Base-by-base conservation (phyloP, 2,329 filamentous ascomycete species). In the Corinectria fuckeliana region DNA sequence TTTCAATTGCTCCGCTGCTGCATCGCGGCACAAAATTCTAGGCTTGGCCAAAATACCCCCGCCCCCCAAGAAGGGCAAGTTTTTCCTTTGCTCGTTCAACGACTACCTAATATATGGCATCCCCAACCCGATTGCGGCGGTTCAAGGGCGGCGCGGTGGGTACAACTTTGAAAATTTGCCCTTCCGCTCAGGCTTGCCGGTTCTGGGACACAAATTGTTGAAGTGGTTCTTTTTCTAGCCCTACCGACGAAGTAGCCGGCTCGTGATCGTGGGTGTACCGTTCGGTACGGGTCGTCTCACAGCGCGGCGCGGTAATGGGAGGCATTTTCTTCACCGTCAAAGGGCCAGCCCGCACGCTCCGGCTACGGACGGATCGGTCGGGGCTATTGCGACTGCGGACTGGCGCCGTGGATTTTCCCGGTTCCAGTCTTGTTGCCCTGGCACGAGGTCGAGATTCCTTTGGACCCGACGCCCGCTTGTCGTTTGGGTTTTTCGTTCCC, bases 311-410 rank as follows among this genome's bases (percentile, higher is more conserved):
- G 25, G 18, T 9, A 8, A 18, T 11, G 25, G 16, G 42, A 45
- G 42, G 42, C 18, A 45, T 45, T 45, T 13, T 20, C 16, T 5
- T 45, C 23, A 26, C 41, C 10, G 14, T 52, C 25, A 21, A 26
- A 56, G 45, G 16, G 36, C 47, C 52, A 62, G 60, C 63, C n/a
- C n/a, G n/a, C 65, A 62, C 63, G 18, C 32, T 56, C 65, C 58
- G 53, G 48, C 36, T 25, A n/a, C 50, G 34, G 23, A 50, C 54
- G 55, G 60, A n/a, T n/a, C n/a, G 63, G n/a, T n/a, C n/a, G n/a
- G n/a, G 30, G 16, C 25, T 28, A 45, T 45, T 13, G 38, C 56
- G 21, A 51, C 42, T 41, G 10, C 16, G 41, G 28, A 21, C 26
- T 52, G 26, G 38, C 41, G 28, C 16, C 50, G 57, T 49, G 39